Percentiles rank a stretch among this genome's conserved stretches.
Conservation (phyloP, 2,329 filamentous ascomycete species). For the Phialocephala subalpina region DNA sequence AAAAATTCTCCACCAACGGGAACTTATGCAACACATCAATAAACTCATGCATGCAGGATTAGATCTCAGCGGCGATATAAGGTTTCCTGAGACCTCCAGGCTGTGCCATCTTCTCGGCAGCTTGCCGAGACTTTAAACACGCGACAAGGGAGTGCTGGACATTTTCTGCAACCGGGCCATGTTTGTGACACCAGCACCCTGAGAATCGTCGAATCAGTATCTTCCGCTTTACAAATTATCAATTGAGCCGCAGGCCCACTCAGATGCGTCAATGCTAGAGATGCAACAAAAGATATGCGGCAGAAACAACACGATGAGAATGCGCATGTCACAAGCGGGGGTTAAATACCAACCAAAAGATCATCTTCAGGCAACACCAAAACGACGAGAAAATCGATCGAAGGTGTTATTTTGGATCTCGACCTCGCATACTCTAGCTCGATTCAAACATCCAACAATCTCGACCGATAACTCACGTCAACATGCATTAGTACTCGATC, state of each 20-base stretch:
- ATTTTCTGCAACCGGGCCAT: neutral
- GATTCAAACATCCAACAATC: neutral
- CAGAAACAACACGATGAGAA: neutral
- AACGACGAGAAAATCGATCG: neutral
- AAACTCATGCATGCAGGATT: neutral
- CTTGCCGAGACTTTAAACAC: neutral
- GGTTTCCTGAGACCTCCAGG: neutral
- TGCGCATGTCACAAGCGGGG: neutral
- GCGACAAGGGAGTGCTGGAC: neutral
- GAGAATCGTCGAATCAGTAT: neutral
- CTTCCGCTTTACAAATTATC: neutral
- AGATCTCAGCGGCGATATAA: neutral
- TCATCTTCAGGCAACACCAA: neutral
- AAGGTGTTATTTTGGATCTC: neutral
- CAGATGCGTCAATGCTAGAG: constrained; percentile 28
- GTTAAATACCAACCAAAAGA: neutral
- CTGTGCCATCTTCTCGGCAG: constrained; percentile 1
- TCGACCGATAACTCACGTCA: no score
- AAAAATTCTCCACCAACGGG: neutral
- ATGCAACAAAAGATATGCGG: constrained; percentile 22
- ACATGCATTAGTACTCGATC: no score
- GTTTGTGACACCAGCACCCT: neutral
- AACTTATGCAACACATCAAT: constrained; percentile 7
- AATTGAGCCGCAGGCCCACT: constrained; percentile 17
- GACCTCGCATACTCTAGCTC: no score